Conservation (phyloP, 371 early-diverging fungal species). For the Smittium mucronatum region DNA sequence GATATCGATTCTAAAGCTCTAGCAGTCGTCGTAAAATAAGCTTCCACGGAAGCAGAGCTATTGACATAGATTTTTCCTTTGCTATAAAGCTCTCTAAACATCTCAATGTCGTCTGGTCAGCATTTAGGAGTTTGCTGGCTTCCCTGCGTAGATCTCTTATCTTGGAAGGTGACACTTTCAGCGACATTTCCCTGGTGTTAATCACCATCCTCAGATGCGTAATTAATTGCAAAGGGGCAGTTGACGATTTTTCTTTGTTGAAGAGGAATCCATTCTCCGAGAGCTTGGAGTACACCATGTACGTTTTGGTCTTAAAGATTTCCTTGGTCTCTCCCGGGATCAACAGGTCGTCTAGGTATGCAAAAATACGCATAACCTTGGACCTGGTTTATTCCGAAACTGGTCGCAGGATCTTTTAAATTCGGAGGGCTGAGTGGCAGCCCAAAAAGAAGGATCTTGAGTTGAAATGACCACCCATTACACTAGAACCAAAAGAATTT, state of each 20-base stretch:
- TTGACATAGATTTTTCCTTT: neutral
- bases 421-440: neutral
- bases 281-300: neutral
- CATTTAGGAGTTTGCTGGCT: neutral
- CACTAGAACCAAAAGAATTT: neutral
- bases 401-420: neutral
- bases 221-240: neutral
- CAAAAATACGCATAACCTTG: neutral
- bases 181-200: neutral
- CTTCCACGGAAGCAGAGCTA: neutral
- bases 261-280: neutral
- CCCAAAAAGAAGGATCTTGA: neutral
- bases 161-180: neutral
- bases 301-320: neutral
- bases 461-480: neutral
- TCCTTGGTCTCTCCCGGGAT: neutral
- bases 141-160: neutral
- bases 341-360: neutral
- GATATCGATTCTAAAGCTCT: neutral
- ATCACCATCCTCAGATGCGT: neutral
- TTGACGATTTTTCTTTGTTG: neutral
- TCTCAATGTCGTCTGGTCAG: neutral
- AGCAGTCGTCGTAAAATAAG: slow-evolving; percentile 1
- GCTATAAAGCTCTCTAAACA: neutral
- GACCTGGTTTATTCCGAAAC: neutral